Percentiles rank a stretch among this genome's conserved stretches.
These are phyloP conservation scores for Schwanniomyces etchellsii DNA, from an alignment of 1,139 yeast species.

Conservation along the genomic window DNA sequence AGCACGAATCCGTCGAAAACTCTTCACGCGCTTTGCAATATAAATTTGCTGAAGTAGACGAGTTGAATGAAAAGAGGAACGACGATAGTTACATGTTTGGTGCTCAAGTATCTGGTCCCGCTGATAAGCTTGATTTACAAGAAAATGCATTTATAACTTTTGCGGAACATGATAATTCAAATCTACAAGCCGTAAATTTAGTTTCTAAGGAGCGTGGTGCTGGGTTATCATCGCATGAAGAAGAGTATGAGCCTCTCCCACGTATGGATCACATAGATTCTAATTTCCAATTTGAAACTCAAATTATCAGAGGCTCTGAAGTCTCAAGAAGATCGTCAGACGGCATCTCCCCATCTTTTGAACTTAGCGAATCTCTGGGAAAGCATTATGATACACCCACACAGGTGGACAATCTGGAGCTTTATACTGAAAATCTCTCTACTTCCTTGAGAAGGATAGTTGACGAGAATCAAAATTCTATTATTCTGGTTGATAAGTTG, in stretches of 20 bases:
- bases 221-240: not conserved
- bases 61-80: conserved; percentile 10
- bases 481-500: too few relatives aligned
- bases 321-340: not conserved
- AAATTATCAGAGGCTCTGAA: too few relatives aligned
- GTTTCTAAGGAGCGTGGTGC: not conserved
- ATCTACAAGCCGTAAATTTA: not conserved
- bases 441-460: not conserved
- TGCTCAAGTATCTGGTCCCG: conserved; percentile 8
- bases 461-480: not conserved
- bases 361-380: not conserved
- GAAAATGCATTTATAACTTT: not conserved
- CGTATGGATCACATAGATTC: not conserved
- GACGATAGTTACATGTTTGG: conserved; percentile 38
- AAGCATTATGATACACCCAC: not conserved
- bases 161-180: not conserved
- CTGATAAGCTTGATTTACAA: not conserved
- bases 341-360: not conserved
- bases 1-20: too few relatives aligned
- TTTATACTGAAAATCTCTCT: not conserved
- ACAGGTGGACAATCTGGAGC: not conserved
- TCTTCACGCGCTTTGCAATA: too few relatives aligned
- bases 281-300: not conserved
- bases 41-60: too few relatives aligned
- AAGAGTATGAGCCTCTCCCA: too few relatives aligned